These are phyloP conservation scores for Cornus suecica DNA, from an alignment of 148 eudicot genomes.

Conservation along the genomic window DNA sequence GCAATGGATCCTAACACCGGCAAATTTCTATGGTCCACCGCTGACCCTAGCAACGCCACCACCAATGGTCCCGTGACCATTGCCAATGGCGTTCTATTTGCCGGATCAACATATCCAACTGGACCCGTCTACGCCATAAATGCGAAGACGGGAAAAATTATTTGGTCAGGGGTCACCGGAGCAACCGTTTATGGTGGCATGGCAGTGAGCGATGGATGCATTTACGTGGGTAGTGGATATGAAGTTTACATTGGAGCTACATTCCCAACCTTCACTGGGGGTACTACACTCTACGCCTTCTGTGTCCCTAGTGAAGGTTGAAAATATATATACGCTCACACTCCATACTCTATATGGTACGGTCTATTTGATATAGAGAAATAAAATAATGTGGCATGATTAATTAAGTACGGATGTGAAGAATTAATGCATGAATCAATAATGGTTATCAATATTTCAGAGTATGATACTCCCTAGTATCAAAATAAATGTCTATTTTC, in stretches of 20 bases:
- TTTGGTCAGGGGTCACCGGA: constrained; percentile 55
- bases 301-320: neutral
- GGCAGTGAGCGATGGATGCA: constrained; percentile 53
- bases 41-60: constrained; percentile 38
- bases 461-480: too few species aligned
- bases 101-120: constrained; percentile 32
- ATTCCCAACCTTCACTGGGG: constrained; percentile 21
- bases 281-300: constrained; percentile 39
- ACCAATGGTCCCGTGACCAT: constrained; percentile 47
- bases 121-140: constrained; percentile 57
- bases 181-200: constrained; percentile 50
- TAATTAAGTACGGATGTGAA: too few species aligned
- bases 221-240: constrained; percentile 48
- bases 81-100: constrained; percentile 58
- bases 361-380: too few species aligned
- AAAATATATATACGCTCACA: too few species aligned
- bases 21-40: constrained; percentile 49
- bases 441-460: too few species aligned
- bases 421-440: too few species aligned
- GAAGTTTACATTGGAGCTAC: constrained; percentile 26
- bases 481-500: too few species aligned
- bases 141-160: constrained; percentile 37
- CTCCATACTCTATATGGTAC: too few species aligned
- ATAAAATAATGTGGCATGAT: too few species aligned
- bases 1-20: constrained; percentile 50